Evolutionary conservation across 2,329 filamentous ascomycete genomes (phyloP).

Genomic region (Hymenoscyphus fructigenus): DNA sequence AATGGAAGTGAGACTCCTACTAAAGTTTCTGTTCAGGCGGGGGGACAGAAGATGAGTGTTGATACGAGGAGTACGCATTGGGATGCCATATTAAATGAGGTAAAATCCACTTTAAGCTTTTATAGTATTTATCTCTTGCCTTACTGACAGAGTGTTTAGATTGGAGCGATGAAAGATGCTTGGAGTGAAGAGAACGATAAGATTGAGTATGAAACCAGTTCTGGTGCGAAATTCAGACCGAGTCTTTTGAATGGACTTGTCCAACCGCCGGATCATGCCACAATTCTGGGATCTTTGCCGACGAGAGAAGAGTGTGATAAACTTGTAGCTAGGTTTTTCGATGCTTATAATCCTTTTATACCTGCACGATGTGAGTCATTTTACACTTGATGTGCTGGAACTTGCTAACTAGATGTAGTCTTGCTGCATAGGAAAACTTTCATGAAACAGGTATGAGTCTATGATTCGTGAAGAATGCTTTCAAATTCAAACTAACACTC

Average conservation of each 20-base stretch:
- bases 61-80: slow-evolving; percentile 81
- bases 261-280: slow-evolving; percentile 56
- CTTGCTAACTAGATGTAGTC: slow-evolving; percentile 47
- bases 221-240: slow-evolving; percentile 26
- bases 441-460: slow-evolving; percentile 57
- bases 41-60: slow-evolving; percentile 75
- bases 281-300: slow-evolving; percentile 74
- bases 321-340: slow-evolving; percentile 83
- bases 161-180: slow-evolving; percentile 41
- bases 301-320: slow-evolving; percentile 75
- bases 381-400: slow-evolving; percentile 49
- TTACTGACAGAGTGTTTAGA: slow-evolving; percentile 8
- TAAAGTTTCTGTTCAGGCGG: slow-evolving; percentile 68
- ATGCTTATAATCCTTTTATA: slow-evolving; percentile 66
- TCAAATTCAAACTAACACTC: slow-evolving; percentile 38
- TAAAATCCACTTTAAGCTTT: slow-evolving; percentile 33
- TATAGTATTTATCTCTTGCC: background rate
- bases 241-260: slow-evolving; percentile 37
- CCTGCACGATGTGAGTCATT: slow-evolving; percentile 47
- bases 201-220: slow-evolving; percentile 47
- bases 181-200: slow-evolving; percentile 83
- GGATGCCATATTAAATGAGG: slow-evolving; percentile 72
- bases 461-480: slow-evolving; percentile 15
- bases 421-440: slow-evolving; percentile 83
- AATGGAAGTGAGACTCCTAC: too few species aligned